Percentiles rank a stretch among this genome's conserved stretches.
Evolutionary conservation across 2,329 filamentous ascomycete genomes (phyloP).

Genomic region (Dendrostoma leiphaemia): DNA sequence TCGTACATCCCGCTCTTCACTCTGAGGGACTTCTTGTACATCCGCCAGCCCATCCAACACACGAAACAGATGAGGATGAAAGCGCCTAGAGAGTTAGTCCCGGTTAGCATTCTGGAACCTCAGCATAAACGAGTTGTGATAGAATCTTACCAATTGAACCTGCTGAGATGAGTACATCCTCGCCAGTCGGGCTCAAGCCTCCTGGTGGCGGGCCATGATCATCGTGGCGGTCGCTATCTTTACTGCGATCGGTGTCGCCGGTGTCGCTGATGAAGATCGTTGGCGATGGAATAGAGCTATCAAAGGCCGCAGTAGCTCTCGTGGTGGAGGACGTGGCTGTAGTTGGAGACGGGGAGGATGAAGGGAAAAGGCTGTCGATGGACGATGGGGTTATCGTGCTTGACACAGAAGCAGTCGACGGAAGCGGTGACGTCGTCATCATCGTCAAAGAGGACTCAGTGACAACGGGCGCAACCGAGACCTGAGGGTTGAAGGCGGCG

Average conservation of each 20-base stretch:
- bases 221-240: not conserved
- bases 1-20: slow-evolving; percentile 17
- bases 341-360: not conserved
- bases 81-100: slow-evolving; percentile 30
- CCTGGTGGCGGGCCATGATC: not conserved
- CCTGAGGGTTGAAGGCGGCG: slow-evolving; percentile 3
- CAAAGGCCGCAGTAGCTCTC: slow-evolving; percentile 6
- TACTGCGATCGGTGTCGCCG: slow-evolving; percentile 2
- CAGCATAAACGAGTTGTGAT: not conserved
- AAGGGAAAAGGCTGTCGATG: not conserved
- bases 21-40: slow-evolving; percentile 31
- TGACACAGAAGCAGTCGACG: not conserved
- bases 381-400: not conserved
- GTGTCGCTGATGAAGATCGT: slow-evolving; percentile 13
- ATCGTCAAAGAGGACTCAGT: slow-evolving; percentile 18
- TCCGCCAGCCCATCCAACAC: slow-evolving; percentile 43
- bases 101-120: not conserved
- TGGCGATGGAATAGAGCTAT: slow-evolving; percentile 7
- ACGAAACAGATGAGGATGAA: slow-evolving; percentile 45
- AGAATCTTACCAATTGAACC: slow-evolving; percentile 32
- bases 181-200: slow-evolving; percentile 24
- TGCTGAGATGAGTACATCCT: slow-evolving; percentile 31
- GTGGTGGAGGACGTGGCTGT: not conserved
- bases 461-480: not conserved
- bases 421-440: slow-evolving; percentile 10